Base-by-base conservation (phyloP, 1,284 basidiomycete genomes). In the Violaceomyces palustris region DNA sequence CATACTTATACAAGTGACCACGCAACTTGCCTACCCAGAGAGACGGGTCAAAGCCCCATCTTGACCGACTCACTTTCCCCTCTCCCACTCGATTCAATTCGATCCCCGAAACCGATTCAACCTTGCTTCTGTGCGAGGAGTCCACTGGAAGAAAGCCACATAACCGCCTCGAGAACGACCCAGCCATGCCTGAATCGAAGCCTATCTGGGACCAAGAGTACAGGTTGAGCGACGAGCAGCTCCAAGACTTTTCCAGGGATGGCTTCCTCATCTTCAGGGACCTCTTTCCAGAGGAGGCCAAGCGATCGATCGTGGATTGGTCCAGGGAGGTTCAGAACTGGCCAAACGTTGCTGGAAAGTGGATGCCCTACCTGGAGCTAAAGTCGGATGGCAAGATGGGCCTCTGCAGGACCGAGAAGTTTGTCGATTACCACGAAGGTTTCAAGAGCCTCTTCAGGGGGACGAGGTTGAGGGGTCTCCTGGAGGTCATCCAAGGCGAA, bases 301-400 rank as follows among this genome's bases (percentile, higher is more conserved):
- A 18, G 15, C 7, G 26, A 12, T 18, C 44, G 10, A 38, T 73
- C 18, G 50, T 67, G 39, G 9, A 15, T 8, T 72, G 69, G 69
- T 49, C 64, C 4, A 45, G 45, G 27, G 61, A 72, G 39, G 65
- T 73, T 35, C 66, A 72, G 42, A 44, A 25, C 19, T 67, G 60
- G 63, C 67, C 67, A 11, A 47, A 63, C 29, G 47, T 58, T n/a
- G 35, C 38, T 3, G 63, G 64, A 2, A 39, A 67, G 45, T 67
- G 70, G 54, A 67, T 73, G 64, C 67, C 60, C 4, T 73, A 73
- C 39, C 56, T 63, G 35, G 70, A 73, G 45, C 47, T 50, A 9
- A 44, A 60, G 24, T 33, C 51, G 14, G 64, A 68, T 35, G 69
- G 67, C 6, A 57, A 39, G n/a, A 51, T 41, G 4, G 64, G 61